Conservation (phyloP, 202 grass and related monocot genomes). For the Zoysia matrella region DNA sequence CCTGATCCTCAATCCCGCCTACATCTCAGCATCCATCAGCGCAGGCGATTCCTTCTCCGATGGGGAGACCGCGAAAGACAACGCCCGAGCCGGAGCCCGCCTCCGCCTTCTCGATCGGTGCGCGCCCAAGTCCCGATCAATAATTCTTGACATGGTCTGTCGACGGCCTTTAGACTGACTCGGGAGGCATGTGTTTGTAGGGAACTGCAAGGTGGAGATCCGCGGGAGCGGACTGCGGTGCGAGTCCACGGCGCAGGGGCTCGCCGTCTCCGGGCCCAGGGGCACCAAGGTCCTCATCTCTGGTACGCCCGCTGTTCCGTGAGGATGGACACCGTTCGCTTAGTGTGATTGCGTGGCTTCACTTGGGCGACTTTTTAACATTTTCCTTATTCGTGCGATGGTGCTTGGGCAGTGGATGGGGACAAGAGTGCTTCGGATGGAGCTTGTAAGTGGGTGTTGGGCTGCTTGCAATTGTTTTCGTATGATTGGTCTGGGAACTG, state of each 20-base stretch:
- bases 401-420: constrained; percentile 54
- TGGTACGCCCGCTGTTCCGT: constrained; percentile 25
- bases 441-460: constrained; percentile 24
- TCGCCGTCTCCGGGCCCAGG: constrained; percentile 56
- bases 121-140: constrained; percentile 1
- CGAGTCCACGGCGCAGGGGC: constrained; percentile 46
- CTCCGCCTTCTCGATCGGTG: constrained; percentile 50
- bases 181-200: constrained; percentile 10
- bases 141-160: background rate
- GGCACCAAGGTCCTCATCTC: constrained; percentile 60
- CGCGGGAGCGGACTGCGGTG: constrained; percentile 46
- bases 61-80: constrained; percentile 50
- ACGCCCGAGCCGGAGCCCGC: constrained; percentile 27
- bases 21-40: background rate
- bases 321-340: background rate
- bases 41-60: background rate
- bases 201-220: constrained; percentile 83
- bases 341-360: constrained; percentile 5
- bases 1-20: background rate
- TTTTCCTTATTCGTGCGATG: background rate
- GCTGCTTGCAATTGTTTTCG: background rate
- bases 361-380: background rate
- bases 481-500: background rate
- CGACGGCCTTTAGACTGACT: background rate
- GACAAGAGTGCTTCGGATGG: constrained; percentile 26